Conservation (phyloP, 2,329 filamentous ascomycete species). For the Sporothrix variecibatus region DNA sequence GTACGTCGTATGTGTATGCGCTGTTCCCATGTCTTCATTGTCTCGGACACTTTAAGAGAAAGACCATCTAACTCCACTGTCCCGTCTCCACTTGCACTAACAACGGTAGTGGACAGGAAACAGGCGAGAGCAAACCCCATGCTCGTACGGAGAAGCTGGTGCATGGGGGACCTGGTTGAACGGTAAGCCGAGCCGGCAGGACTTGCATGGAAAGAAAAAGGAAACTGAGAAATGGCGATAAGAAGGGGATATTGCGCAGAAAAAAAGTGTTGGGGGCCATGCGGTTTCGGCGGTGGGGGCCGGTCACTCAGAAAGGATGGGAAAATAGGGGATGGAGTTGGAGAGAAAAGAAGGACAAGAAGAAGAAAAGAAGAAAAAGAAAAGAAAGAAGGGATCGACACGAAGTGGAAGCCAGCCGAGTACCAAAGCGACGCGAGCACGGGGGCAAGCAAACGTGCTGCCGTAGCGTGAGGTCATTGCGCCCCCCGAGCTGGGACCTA, state of each 20-base stretch:
- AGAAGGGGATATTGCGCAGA: not conserved
- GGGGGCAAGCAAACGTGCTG: conserved; percentile 3
- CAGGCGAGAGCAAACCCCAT: not conserved
- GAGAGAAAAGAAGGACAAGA: not conserved
- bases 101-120: not conserved
- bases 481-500: not conserved
- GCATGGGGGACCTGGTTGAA: not conserved
- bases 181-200: not conserved
- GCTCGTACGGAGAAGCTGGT: not conserved
- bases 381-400: conserved; percentile 1
- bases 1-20: too few relatives aligned
- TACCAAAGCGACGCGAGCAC: conserved; percentile 3
- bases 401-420: not conserved
- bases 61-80: not conserved
- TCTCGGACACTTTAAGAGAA: not conserved
- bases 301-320: not conserved
- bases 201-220: not conserved
- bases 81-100: conserved; percentile 2
- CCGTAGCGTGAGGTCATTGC: conserved; percentile 20
- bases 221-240: not conserved
- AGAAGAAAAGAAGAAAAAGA: not conserved
- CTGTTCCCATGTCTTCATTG: not conserved
- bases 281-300: not conserved
- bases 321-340: not conserved
- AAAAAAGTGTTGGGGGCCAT: conserved; percentile 8